Evolutionary conservation across 2,329 filamentous ascomycete genomes (phyloP).

Genomic region (Trichoderma atrobrunneum): DNA sequence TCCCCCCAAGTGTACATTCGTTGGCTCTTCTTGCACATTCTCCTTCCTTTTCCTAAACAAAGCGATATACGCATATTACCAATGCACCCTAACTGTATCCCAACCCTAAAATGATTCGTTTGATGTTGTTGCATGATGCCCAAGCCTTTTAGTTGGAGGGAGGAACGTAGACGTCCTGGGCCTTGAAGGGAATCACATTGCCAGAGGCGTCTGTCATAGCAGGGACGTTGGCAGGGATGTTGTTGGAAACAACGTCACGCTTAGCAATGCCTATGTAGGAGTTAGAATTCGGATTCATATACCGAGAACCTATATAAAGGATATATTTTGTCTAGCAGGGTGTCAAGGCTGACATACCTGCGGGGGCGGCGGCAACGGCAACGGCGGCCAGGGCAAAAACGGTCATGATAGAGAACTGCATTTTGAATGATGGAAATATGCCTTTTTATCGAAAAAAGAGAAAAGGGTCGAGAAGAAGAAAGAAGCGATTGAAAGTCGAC

Average conservation of each 20-base stretch:
- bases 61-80: not conserved
- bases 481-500: conserved; percentile 41
- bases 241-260: conserved; percentile 8
- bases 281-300: not conserved
- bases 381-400: conserved; percentile 47
- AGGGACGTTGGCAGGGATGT: conserved; percentile 33
- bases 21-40: conserved; percentile 17
- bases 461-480: conserved; percentile 23
- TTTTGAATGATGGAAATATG: conserved; percentile 39
- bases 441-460: not conserved
- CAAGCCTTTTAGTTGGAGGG: not conserved
- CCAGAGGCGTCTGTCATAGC: conserved; percentile 48
- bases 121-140: not conserved
- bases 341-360: conserved; percentile 25
- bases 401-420: conserved; percentile 51
- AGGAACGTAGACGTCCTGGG: conserved; percentile 42
- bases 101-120: not conserved
- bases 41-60: not conserved
- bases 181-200: conserved; percentile 45
- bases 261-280: conserved; percentile 13
- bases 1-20: conserved; percentile 2
- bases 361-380: conserved; percentile 44
- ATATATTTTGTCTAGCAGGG: not conserved
- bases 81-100: not conserved
- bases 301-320: not conserved